These are phyloP conservation scores for Capsicum baccatum DNA, from an alignment of 257 asterid genomes.

Conservation along the genomic window DNA sequence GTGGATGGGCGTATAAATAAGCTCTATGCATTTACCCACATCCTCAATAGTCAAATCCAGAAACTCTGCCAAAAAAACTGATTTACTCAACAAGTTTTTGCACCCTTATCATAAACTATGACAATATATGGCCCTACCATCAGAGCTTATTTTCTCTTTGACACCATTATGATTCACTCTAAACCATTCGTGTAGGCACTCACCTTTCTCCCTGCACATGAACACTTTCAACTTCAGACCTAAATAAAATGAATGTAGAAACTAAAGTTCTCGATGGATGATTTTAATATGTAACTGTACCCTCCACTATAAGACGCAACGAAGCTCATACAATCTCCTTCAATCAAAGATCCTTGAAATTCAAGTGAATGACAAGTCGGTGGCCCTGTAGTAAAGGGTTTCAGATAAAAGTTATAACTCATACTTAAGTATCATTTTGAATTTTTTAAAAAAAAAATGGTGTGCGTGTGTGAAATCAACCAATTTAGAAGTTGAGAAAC, in stretches of 20 bases:
- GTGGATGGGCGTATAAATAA: slow-evolving; percentile 81
- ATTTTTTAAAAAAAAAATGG: not conserved
- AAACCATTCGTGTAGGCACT: slow-evolving; percentile 83
- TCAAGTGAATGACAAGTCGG: slow-evolving; percentile 88
- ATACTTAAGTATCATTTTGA: slow-evolving; percentile 28
- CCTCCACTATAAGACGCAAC: slow-evolving; percentile 88
- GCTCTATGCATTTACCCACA: slow-evolving; percentile 76
- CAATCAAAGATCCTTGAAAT: slow-evolving; percentile 80
- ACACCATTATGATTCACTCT: slow-evolving; percentile 62
- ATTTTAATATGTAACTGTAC: slow-evolving; percentile 44
- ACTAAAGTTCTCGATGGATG: slow-evolving; percentile 29
- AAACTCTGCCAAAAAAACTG: slow-evolving; percentile 56
- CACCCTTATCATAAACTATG: slow-evolving; percentile 17
- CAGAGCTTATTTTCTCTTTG: slow-evolving; percentile 62
- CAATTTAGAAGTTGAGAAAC: slow-evolving; percentile 21
- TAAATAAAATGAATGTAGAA: slow-evolving; percentile 28
- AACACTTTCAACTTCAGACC: slow-evolving; percentile 31
- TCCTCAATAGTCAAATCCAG: slow-evolving; percentile 72
- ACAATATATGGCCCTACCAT: slow-evolving; percentile 51
- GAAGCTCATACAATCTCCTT: slow-evolving; percentile 73
- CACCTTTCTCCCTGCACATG: slow-evolving; percentile 78
- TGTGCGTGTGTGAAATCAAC: not conserved
- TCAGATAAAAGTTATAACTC: not conserved
- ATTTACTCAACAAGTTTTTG: slow-evolving; percentile 34
- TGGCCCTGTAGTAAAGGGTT: slow-evolving; percentile 58